Base-by-base conservation (phyloP, 805 yeast species). In the Candida nemodendra region DNA sequence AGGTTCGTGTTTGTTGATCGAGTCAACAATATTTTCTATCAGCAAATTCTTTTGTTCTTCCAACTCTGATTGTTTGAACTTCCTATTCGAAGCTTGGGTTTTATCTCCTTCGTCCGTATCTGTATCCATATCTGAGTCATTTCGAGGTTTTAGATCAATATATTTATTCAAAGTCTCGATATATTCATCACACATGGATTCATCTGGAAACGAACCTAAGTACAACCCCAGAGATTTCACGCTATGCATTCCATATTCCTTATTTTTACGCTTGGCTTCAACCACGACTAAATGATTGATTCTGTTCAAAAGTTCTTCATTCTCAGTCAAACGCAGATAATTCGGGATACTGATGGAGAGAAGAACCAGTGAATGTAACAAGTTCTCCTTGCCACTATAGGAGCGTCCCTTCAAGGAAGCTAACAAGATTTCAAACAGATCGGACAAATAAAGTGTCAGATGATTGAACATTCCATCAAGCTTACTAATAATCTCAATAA, bases 341-440 rank as follows among this genome's bases (percentile, higher is more conserved):
- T 47, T 50, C 32, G 67, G 61, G 7, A 78, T 69, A 42, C 76
- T 77, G 13, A 66, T 52, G 0, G 81, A 54, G 22, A 84, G 67
- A 2, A 76, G 61, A 0, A 85, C 83, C 37, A 90, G 63, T 0
- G 96, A 85, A 25, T 77, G 78, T 14, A 88, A 65, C 1, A 93
- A 72, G 19, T 69, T 60, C 49, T 89, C 96, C 53, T 91, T 91
- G 5, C 97, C 98, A 12, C 72, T 71, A 93, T 96, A 91, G 8
- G 91, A 75, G 42, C 95, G 76, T 1, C 96, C 96, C 38, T 71
- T 68, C 38, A 80, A 69, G 0, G 95, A 78, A 19, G 70, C 71
- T 13, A 84, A 56, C 31, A 87, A 64, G 5, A 79, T 64, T 0
- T 65, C 61, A 41, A 84, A 75, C 13, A 87, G 56, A n/a, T 53